Evolutionary conservation across 2,329 filamentous ascomycete genomes (phyloP), one percentile per base, ranked within the genome.

Genomic region (Ophiosphaerella narmari): DNA sequence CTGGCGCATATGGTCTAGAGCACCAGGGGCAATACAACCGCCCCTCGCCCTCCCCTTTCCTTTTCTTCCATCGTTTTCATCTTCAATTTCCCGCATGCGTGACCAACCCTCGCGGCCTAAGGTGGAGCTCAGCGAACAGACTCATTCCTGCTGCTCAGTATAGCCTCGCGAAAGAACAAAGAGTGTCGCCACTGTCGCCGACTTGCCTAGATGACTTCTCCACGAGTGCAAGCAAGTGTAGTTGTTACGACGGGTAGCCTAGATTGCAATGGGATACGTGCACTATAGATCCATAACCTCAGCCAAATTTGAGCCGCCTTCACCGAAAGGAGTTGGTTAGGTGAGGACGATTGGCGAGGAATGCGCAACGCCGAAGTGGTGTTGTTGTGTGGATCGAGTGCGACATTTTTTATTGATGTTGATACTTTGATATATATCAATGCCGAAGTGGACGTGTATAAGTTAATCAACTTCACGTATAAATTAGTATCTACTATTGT

Each of bases 61-160:
- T 37, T 43, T 33, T 46, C 35, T 7, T 42, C 29, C 39, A 18
- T 29, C 42, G 35, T 23, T 41, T 37, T n/a, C 39, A 39, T 46
- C 41, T 32, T 26, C 32, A n/a, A 46, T 36, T 21, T 39, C 44
- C 23, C 16, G 16, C 11, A 21, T 36, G 13, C 13, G 21, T 66
- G 29, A 34, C 16, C 12, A 12, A 42, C 34, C 43, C 18, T 74
- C 77, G 77, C 77, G 76, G 72, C 72, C 68, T 66, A 72, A 78
- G 77, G 78, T 80, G 77, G 78, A 80, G 78, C 77, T 75, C 73
- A 74, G 75, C 61, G 76, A 78, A 75, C 72, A 78, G 76, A 70
- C 63, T 67, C 73, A 77, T 78, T 78, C 78, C 77, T 77, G 72
- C 64, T 76, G 77, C 77, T 80, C 78, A 79, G 78, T 80, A 80